Conservation (phyloP, 1,139 yeast genomes). For the Lodderomyces oxycetoniae region DNA sequence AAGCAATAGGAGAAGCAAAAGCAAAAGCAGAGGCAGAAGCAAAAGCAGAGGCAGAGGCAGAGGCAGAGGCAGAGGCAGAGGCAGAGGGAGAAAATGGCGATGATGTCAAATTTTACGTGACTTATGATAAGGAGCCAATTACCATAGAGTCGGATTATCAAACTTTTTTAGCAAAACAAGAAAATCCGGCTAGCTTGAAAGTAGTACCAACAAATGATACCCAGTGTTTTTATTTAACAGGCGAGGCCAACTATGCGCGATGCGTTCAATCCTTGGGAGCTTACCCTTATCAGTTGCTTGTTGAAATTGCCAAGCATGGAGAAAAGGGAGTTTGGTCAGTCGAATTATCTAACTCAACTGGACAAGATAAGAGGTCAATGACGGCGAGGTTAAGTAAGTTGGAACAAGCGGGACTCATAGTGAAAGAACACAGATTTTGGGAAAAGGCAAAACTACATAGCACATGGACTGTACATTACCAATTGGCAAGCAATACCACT, state of each 20-base stretch:
- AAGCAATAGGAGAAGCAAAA: constrained; percentile 10
- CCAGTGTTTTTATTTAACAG: constrained; percentile 41
- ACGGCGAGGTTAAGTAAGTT: constrained; percentile 57
- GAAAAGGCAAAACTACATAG: constrained; percentile 47
- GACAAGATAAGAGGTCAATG: constrained; percentile 69
- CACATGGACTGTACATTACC: constrained; percentile 42
- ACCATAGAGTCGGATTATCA: constrained; percentile 19
- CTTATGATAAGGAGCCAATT: constrained; percentile 16
- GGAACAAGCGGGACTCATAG: constrained; percentile 45
- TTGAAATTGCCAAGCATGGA: constrained; percentile 52
- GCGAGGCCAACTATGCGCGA: constrained; percentile 31
- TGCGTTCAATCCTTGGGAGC: constrained; percentile 35
- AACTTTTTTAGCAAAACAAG: constrained; percentile 18
- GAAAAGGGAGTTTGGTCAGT: constrained; percentile 54
- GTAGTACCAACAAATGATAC: constrained; percentile 35
- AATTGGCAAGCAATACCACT: constrained; percentile 24
- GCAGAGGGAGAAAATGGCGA: constrained; percentile 6
- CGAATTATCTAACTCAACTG: constrained; percentile 50
- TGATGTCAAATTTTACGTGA: constrained; percentile 18
- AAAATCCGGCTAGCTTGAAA: constrained; percentile 14
- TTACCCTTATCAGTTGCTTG: constrained; percentile 36
- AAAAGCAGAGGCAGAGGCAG: neutral
- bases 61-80: neutral
- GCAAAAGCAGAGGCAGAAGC: neutral
- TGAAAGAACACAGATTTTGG: constrained; percentile 36